Conservation (phyloP, 2,329 filamentous ascomycete species). For the Chalaropsis thielavioides region DNA sequence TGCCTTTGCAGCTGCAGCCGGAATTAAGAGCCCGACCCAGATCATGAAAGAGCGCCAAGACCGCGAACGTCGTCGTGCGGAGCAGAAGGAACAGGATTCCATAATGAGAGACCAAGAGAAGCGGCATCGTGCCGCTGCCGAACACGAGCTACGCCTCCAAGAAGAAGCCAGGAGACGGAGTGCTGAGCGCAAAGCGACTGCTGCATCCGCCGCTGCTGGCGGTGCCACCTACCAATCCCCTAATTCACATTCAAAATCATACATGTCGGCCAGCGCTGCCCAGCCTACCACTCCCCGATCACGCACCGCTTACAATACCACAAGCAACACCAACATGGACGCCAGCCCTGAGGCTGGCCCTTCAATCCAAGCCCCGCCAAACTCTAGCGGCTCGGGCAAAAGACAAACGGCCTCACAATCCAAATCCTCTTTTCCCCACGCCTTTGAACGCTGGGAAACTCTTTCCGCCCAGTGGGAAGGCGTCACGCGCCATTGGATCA, state of each 20-base stretch:
- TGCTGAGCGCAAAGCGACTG: conserved; percentile 46
- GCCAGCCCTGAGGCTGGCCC: conserved; percentile 14
- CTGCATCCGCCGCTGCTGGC: conserved; percentile 33
- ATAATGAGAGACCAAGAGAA: conserved; percentile 32
- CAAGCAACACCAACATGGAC: not conserved
- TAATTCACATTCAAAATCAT: conserved; percentile 18
- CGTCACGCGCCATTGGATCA: conserved; percentile 93
- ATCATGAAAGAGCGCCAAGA: conserved; percentile 72
- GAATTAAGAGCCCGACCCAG: conserved; percentile 71
- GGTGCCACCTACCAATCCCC: conserved; percentile 16
- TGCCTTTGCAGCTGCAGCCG: conserved; percentile 30
- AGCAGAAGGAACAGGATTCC: conserved; percentile 52
- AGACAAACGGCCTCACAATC: conserved; percentile 20
- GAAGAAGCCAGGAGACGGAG: conserved; percentile 43
- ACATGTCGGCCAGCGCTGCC: conserved; percentile 18
- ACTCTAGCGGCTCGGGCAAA: conserved; percentile 16
- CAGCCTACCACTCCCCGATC: conserved; percentile 18
- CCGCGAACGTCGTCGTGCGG: conserved; percentile 58
- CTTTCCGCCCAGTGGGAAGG: conserved; percentile 97
- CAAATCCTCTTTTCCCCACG: conserved; percentile 71
- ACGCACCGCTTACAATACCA: conserved; percentile 14
- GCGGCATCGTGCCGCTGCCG: conserved; percentile 37
- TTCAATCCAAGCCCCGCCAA: conserved; percentile 19
- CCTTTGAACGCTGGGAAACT: conserved; percentile 95
- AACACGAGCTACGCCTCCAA: conserved; percentile 39